Evolutionary conservation across 73 alveolate genomes (phyloP).

Genomic region (Tetrahymena elliotti): DNA sequence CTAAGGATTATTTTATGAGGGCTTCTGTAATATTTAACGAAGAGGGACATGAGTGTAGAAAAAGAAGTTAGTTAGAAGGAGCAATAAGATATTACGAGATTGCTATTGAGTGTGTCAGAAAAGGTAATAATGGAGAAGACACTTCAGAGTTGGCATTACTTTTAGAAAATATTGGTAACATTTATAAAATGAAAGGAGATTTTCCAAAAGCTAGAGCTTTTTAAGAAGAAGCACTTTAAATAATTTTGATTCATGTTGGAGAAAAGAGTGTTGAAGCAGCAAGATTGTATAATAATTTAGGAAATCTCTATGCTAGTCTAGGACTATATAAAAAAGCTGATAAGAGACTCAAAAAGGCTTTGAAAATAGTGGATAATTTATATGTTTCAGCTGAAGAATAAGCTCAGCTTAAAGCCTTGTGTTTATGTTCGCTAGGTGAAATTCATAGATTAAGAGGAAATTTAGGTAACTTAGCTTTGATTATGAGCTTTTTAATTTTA

Average conservation of each 20-base stretch:
- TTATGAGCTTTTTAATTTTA: not conserved
- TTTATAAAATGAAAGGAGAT: constrained; percentile 33
- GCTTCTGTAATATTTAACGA: constrained; percentile 29
- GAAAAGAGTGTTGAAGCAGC: constrained; percentile 27
- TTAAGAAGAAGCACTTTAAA: constrained; percentile 34
- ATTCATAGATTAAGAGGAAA: constrained; percentile 24
- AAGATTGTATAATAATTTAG: constrained; percentile 15
- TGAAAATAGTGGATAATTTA: constrained; percentile 29
- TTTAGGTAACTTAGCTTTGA: constrained; percentile 17
- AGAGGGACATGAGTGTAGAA: constrained; percentile 16
- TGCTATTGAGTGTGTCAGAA: constrained; percentile 26
- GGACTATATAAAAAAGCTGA: constrained; percentile 33
- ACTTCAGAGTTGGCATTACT: constrained; percentile 22
- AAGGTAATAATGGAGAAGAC: constrained; percentile 41
- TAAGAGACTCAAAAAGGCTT: constrained; percentile 31
- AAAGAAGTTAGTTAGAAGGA: constrained; percentile 12
- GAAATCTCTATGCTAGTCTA: constrained; percentile 30
- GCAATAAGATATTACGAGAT: constrained; percentile 33
- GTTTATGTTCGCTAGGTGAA: constrained; percentile 26
- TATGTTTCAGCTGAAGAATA: not conserved
- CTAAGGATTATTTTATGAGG: constrained; percentile 33
- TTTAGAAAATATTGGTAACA: constrained; percentile 26
- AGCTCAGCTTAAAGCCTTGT: constrained; percentile 19
- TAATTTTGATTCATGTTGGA: constrained; percentile 18
- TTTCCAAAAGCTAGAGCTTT: constrained; percentile 16